phyloP scores from a whole-genome alignment of 768 basidiomycete genomes.

The Kwoniella europaea region DNA sequence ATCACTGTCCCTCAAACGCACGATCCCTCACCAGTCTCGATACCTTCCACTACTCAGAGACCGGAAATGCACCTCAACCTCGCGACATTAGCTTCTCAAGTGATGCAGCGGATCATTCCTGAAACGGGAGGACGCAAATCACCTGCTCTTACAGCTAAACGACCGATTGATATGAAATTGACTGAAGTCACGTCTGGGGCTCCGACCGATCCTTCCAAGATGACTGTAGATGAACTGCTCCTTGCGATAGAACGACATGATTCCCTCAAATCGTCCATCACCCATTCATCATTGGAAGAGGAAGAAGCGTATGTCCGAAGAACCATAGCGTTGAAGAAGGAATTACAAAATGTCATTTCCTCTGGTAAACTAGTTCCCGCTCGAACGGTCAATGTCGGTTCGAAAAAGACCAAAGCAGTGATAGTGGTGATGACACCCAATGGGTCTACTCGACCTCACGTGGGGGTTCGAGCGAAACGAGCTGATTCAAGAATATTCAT shows the following conservation, averaged over 20 bases:
- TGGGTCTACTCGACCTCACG: slow-evolving; percentile 48
- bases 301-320: slow-evolving; percentile 52
- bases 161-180: slow-evolving; percentile 36
- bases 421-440: slow-evolving; percentile 54
- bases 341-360: slow-evolving; percentile 44
- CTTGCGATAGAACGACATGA: slow-evolving; percentile 49
- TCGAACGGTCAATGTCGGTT: slow-evolving; percentile 32
- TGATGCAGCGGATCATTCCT: slow-evolving; percentile 25
- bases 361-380: slow-evolving; percentile 45
- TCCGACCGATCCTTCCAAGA: slow-evolving; percentile 40
- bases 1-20: slow-evolving; percentile 13
- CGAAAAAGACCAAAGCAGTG: slow-evolving; percentile 34
- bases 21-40: slow-evolving; percentile 13
- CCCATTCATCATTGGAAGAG: slow-evolving; percentile 37
- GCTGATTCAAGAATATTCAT: slow-evolving; percentile 55
- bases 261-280: slow-evolving; percentile 32
- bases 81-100: slow-evolving; percentile 13
- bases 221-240: slow-evolving; percentile 51
- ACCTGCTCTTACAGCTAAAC: slow-evolving; percentile 52
- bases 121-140: slow-evolving; percentile 36
- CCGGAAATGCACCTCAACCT: slow-evolving; percentile 20
- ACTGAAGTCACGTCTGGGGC: neutral
- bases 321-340: slow-evolving; percentile 43
- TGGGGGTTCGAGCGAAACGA: slow-evolving; percentile 45
- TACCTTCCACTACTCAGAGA: neutral